Percentiles rank a stretch among this genome's conserved stretches.
These are phyloP conservation scores for Vaccinium myrtillus DNA, from an alignment of 148 eudicot genomes.

Conservation along the genomic window DNA sequence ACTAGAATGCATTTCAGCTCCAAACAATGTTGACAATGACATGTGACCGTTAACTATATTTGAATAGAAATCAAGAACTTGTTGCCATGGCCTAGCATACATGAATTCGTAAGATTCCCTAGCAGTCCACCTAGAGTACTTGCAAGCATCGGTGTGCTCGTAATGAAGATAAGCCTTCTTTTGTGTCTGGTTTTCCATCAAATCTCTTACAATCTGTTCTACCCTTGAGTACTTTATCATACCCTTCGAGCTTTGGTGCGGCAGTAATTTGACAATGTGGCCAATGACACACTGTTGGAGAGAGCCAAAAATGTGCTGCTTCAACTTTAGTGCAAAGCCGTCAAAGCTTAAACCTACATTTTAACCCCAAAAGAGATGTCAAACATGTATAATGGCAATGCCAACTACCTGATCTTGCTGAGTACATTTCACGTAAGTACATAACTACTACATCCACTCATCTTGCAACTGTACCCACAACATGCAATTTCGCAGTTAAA, in stretches of 20 bases:
- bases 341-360: slow-evolving; percentile 3
- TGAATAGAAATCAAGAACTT: slow-evolving; percentile 58
- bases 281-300: background rate
- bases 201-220: background rate
- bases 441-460: background rate
- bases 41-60: slow-evolving; percentile 48
- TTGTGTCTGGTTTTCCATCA: slow-evolving; percentile 19
- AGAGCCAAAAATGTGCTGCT: background rate
- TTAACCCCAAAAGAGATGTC: background rate
- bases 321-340: background rate
- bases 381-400: background rate
- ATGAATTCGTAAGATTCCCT: slow-evolving; percentile 79
- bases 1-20: slow-evolving; percentile 23
- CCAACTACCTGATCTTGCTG: background rate
- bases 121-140: slow-evolving; percentile 64
- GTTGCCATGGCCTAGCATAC: slow-evolving; percentile 76
- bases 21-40: slow-evolving; percentile 50
- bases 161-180: slow-evolving; percentile 44
- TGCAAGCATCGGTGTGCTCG: slow-evolving; percentile 62
- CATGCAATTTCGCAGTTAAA: background rate
- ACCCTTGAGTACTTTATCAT: slow-evolving; percentile 11
- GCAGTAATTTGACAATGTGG: background rate
- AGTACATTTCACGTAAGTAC: background rate
- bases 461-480: background rate
- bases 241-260: background rate